phyloP scores from a whole-genome alignment of 208 protist genomes.

The Trypanosoma lewisi region DNA sequence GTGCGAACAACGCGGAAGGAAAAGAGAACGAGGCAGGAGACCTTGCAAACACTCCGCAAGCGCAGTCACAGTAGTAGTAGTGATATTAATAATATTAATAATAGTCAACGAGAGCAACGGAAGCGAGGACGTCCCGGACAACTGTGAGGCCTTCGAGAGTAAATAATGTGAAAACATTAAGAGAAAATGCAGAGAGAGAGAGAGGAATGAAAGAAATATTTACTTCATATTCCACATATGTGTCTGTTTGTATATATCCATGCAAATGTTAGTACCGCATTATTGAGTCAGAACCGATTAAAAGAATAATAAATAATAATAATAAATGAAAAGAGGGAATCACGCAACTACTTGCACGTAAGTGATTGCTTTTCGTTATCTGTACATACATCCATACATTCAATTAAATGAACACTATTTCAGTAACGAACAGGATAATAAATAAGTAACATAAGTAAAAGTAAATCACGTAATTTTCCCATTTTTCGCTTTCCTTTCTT shows the following conservation, averaged over 20 bases:
- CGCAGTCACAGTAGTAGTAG: constrained; percentile 7
- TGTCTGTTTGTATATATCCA: not conserved
- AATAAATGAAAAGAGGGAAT: not conserved
- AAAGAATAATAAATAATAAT: not conserved
- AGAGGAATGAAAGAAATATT: not conserved
- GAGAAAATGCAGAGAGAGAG: constrained; percentile 6
- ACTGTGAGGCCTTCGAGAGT: not conserved
- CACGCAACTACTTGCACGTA: too few species aligned
- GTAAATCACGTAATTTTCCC: not conserved
- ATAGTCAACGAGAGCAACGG: constrained; percentile 17
- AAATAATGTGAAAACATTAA: constrained; percentile 9
- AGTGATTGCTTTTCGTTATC: too few species aligned
- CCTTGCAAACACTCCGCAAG: constrained; percentile 23
- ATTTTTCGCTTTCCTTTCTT: too few species aligned
- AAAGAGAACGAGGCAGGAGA: constrained; percentile 10
- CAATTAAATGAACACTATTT: too few species aligned
- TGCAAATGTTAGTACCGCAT: not conserved
- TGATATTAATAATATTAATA: not conserved
- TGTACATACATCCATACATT: too few species aligned
- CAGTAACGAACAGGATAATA: too few species aligned
- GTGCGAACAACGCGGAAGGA: constrained; percentile 17
- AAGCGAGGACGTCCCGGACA: not conserved
- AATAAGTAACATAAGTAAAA: constrained; percentile 1
- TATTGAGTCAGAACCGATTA: too few species aligned
- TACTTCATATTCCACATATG: not conserved